Conservation (phyloP, 176 grass and related monocot genomes). For the Typha latifolia region DNA sequence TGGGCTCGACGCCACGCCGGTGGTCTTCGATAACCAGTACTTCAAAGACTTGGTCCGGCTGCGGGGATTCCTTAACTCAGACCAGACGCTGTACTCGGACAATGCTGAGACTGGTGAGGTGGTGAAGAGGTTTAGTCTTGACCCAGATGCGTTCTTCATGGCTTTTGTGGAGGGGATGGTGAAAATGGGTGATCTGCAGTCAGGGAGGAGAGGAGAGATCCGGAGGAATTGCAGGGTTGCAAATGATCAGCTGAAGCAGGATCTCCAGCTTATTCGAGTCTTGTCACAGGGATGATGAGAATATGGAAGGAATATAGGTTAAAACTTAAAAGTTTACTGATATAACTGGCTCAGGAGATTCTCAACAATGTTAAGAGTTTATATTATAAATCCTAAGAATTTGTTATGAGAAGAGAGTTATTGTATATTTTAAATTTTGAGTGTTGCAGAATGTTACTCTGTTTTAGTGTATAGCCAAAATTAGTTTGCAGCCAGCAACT, state of each 20-base stretch:
- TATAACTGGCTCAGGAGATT: not conserved
- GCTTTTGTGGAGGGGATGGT: slow-evolving; percentile 80
- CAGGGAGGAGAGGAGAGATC: slow-evolving; percentile 61
- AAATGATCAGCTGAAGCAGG: slow-evolving; percentile 18
- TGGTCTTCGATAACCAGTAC: slow-evolving; percentile 83
- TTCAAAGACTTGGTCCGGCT: slow-evolving; percentile 78
- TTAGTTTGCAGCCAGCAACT: too few species aligned
- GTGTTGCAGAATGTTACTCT: too few species aligned
- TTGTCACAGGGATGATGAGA: not conserved
- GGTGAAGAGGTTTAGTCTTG: slow-evolving; percentile 34
- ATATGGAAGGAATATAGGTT: not conserved
- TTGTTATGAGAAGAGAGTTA: too few species aligned
- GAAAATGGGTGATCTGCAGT: slow-evolving; percentile 81
- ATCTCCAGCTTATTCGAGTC: not conserved
- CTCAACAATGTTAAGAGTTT: not conserved
- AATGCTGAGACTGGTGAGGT: slow-evolving; percentile 23
- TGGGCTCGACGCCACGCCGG: slow-evolving; percentile 59
- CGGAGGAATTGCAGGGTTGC: slow-evolving; percentile 62
- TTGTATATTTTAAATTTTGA: too few species aligned
- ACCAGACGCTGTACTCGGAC: slow-evolving; percentile 88
- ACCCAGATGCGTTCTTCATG: slow-evolving; percentile 67
- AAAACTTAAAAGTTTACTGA: not conserved
- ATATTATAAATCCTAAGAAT: not conserved
- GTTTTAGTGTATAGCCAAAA: too few species aligned
- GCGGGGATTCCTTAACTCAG: slow-evolving; percentile 83